phyloP scores from a whole-genome alignment of 2,329 filamentous ascomycete species.

The Pseudovirgaria hyperparasitica region DNA sequence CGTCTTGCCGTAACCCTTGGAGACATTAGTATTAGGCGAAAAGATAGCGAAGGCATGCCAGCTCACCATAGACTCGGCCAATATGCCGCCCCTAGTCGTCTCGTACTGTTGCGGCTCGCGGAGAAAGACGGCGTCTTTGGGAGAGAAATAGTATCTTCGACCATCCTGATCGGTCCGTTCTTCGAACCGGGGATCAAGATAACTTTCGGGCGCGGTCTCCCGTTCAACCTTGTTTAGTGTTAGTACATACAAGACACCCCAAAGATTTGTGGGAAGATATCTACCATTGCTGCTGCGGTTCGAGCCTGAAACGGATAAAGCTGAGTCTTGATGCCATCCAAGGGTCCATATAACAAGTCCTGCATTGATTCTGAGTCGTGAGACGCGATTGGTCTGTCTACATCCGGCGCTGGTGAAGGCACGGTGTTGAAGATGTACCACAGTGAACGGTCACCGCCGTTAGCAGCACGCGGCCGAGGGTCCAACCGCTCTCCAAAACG shows the following conservation, averaged over 20 bases:
- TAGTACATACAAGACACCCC: too few species aligned
- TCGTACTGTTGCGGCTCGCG: constrained; percentile 62
- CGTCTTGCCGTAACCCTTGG: constrained; percentile 60
- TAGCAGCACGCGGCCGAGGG: constrained; percentile 25
- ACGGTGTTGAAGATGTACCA: constrained; percentile 63
- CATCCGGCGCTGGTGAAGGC: constrained; percentile 52
- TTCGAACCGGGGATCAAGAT: constrained; percentile 63
- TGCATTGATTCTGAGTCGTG: constrained; percentile 21
- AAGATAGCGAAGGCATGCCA: background rate
- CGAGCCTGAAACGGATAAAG: constrained; percentile 70
- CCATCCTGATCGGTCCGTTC: constrained; percentile 47
- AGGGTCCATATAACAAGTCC: constrained; percentile 12
- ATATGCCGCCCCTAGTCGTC: constrained; percentile 59
- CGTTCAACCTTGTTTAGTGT: too few species aligned
- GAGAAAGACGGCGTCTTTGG: constrained; percentile 48
- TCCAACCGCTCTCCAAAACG: constrained; percentile 42
- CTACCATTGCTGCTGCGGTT: constrained; percentile 71
- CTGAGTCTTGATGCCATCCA: constrained; percentile 48
- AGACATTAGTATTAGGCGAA: background rate
- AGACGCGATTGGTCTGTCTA: constrained; percentile 29
- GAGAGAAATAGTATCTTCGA: constrained; percentile 55
- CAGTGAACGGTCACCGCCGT: constrained; percentile 42
- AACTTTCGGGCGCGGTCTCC: constrained; percentile 51
- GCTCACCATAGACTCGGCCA: constrained; percentile 63
- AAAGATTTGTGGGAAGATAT: too few species aligned